A percentile compares a stretch with the other conserved stretches of the same genome.
These are phyloP conservation scores for Podospora appendiculata DNA, from an alignment of 495 filamentous ascomycete genomes.

Conservation along the genomic window DNA sequence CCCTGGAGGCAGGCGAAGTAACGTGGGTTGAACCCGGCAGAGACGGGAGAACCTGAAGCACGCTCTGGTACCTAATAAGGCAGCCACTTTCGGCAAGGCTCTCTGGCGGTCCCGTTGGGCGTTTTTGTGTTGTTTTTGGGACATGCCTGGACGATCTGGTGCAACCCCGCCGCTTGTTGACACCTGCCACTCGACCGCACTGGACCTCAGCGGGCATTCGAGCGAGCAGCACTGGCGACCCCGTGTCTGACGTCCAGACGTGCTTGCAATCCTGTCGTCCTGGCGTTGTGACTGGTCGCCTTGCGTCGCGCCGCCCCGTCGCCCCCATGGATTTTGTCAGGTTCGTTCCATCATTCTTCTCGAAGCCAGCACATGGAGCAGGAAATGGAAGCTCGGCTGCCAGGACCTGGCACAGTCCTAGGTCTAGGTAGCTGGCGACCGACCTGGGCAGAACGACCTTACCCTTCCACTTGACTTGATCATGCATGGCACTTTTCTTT, in stretches of 20 bases:
- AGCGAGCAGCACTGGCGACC: no score
- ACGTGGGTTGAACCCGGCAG: no score
- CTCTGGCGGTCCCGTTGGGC: conserved; percentile 11
- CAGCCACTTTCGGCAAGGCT: conserved; percentile 15
- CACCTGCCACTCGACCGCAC: conserved; percentile 1
- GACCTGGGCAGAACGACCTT: no score
- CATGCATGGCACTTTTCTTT: conserved; percentile 1
- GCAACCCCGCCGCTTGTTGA: conserved; percentile 3
- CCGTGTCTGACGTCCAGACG: no score
- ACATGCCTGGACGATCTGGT: not conserved
- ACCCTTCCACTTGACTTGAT: not conserved
- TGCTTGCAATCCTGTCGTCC: not conserved
- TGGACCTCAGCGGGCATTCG: no score
- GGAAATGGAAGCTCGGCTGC: not conserved
- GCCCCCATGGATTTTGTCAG: not conserved
- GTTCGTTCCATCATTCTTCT: conserved; percentile 1
- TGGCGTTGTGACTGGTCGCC: not conserved
- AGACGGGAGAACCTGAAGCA: no score
- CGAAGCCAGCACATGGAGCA: not conserved
- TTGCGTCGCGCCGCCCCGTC: not conserved
- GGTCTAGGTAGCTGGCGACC: no score
- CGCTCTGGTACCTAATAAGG: not conserved
- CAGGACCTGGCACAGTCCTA: not conserved
- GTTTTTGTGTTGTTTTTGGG: conserved; percentile 2
- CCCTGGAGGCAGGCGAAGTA: no score